Evolutionary conservation across 2,329 filamentous ascomycete species (phyloP), one percentile per base, ranked within the genome.

Genomic region (Sporothrix brasiliensis): DNA sequence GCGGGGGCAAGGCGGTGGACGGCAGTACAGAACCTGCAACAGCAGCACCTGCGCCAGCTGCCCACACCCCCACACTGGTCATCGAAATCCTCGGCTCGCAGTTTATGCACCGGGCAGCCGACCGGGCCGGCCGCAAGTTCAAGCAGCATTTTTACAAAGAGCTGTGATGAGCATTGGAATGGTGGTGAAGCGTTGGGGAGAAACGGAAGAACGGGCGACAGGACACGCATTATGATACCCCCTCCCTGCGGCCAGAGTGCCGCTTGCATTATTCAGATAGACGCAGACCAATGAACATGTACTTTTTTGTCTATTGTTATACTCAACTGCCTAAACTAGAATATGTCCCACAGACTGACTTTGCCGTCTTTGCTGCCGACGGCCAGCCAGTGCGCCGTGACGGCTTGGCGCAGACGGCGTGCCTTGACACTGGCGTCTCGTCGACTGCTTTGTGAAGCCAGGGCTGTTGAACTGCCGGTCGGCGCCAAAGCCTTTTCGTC

Each of bases 341-440:
- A 99, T 71, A 98, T 89, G 81, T 97, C 92, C 95, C 95, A 99
- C 75, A 99, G 82, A 77, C 93, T 97, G 73, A 98, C 88, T 79
- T 96, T 97, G 21, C 94, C 95, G 81, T 98, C 95, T 79, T 98
- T 99, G 69, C 92, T 91, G 1, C 95, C 95, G 0, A 89, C 92
- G 21, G 91, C 95, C 67, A 98, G 79, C 94, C 94, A 98, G 79
- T 98, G 94, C 30, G 90, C 91, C 67, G 83, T 83, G 76, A 87
- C 89, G 13, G 91, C 89, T 75, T 88, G 89, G 49, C 82, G 82
- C 27, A 88, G 82, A 69, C 92, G 84, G 73, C 88, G 86, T 49
- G 89, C 86, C 71, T 88, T 90, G 66, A 93, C 87, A 2, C 81
- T 84, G 70, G 85, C 69, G 16, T 81, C 78, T 14, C 78, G 76